Evolutionary conservation across 2,329 filamentous ascomycete genomes (phyloP).

Genomic region (Domatiomyces globalis): DNA sequence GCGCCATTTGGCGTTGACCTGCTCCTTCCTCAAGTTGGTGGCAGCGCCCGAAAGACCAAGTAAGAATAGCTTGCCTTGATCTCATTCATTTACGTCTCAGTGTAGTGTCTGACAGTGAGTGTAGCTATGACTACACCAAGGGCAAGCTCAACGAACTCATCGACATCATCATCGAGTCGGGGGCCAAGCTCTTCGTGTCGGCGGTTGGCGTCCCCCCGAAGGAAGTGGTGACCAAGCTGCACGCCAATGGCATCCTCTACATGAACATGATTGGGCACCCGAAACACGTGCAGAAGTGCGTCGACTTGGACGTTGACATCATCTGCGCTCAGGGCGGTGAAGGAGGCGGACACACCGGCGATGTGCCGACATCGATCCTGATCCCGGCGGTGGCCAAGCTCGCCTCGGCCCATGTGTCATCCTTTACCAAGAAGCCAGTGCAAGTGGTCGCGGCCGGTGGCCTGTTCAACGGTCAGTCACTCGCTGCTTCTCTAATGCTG

Average conservation of each 20-base stretch:
- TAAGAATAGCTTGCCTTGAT: constrained; percentile 24
- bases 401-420: constrained; percentile 59
- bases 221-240: constrained; percentile 75
- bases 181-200: constrained; percentile 86
- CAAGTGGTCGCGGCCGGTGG: constrained; percentile 89
- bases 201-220: constrained; percentile 89
- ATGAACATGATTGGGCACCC: constrained; percentile 99
- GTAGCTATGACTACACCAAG: constrained; percentile 98
- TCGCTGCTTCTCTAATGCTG: constrained; percentile 83
- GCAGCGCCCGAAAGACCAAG: constrained; percentile 90
- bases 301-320: constrained; percentile 82
- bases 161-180: constrained; percentile 83
- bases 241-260: constrained; percentile 62
- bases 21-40: constrained; percentile 85
- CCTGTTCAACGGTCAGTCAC: constrained; percentile 79
- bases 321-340: constrained; percentile 98
- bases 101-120: constrained; percentile 4
- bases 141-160: constrained; percentile 86
- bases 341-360: constrained; percentile 79
- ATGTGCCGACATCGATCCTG: constrained; percentile 79
- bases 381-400: constrained; percentile 84
- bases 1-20: constrained; percentile 92
- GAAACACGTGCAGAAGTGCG: constrained; percentile 95
- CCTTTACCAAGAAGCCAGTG: constrained; percentile 71
- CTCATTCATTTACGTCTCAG: constrained; percentile 4